These are phyloP conservation scores for Porcisia hertigi DNA, from an alignment of 208 protist species.

Conservation along the genomic window DNA sequence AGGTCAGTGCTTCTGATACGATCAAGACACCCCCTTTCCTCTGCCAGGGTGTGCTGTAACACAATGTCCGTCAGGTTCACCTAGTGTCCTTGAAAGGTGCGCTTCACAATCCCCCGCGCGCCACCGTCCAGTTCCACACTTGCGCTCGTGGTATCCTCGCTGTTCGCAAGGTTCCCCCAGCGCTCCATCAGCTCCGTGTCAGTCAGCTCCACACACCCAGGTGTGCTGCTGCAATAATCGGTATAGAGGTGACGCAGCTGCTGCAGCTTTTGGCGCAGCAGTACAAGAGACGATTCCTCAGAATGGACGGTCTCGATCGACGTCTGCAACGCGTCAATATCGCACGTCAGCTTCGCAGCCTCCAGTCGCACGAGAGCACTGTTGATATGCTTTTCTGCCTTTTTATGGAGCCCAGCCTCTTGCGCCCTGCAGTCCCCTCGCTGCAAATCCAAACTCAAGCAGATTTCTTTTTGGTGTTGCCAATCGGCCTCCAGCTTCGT, in stretches of 20 bases:
- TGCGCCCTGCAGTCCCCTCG: conserved; percentile 19
- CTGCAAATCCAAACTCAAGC: conserved; percentile 21
- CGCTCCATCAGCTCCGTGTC: conserved; percentile 30
- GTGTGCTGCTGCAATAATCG: conserved; percentile 8
- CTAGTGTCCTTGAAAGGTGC: background rate
- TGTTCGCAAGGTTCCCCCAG: conserved; percentile 10
- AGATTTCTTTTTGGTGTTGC: background rate
- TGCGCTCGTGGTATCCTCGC: conserved; percentile 14
- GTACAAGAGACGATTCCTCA: conserved; percentile 24
- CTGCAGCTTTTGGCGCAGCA: conserved; percentile 22
- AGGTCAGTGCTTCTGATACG: conserved; percentile 8
- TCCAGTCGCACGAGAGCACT: background rate
- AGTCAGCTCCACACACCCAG: conserved; percentile 24
- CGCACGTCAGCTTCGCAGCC: conserved; percentile 16
- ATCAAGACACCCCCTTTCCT: conserved; percentile 6
- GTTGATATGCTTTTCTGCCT: conserved; percentile 3
- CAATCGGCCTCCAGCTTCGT: conserved; percentile 14
- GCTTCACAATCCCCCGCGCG: conserved; percentile 10
- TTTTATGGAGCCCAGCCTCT: background rate
- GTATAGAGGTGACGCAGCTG: conserved; percentile 17
- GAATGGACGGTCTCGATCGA: conserved; percentile 23
- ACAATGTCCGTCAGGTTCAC: conserved; percentile 15
- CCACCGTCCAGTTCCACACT: conserved; percentile 20
- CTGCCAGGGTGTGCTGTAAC: conserved; percentile 12
- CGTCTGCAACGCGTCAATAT: conserved; percentile 25